Evolutionary conservation across 192 early-diverging fungal genomes (phyloP), one percentile per base, ranked within the genome.

Genomic region (Coemansia sp.): DNA sequence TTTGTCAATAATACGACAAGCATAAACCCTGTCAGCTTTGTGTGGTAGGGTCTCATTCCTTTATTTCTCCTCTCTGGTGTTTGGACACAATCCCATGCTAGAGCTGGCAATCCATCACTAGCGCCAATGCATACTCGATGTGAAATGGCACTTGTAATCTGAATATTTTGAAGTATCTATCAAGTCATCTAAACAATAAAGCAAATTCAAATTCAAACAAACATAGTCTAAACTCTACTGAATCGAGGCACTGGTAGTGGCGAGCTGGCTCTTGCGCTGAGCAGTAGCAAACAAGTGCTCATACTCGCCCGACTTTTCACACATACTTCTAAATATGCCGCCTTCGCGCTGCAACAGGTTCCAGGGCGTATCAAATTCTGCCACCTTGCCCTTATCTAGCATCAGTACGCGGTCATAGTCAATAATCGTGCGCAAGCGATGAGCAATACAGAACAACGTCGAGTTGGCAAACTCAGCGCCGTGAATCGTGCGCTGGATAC

Each of bases 371-470:
- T 93, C 96, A 87, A 88, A 95, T 71, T 98, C 96, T 8, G 88
- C 88, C 4, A 97, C 72, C 24, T 82, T 67, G 11, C 96, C 96
- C 29, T 86, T 85, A 71, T 93, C 92, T 72, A 95, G 66, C 10
- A 97, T 94, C 63, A 95, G 68, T 31, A 96, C 87, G 18, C 90
- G 85, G 76, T 96, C 94, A 71, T 94, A 95, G 73, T 92, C 92
- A 9, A 90, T 91, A 47, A 97, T 88, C 0, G 95, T 95, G 63
- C 90, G 85, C 62, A 95, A 74, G 44, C 95, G 88, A 74, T 98
- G 97, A 8, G 97, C 97, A 75, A 98, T 94, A 59, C 90, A 91
- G 27, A 98, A 74, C 40, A 98, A 73, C 1, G 97, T 93, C 5
- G 89, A 87, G 54, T 90, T 74, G 41, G 81, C 78, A 77, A 95